Conservation (phyloP, 129 eudicot genomes). For the Chrysanthemum lavandulifolium region DNA sequence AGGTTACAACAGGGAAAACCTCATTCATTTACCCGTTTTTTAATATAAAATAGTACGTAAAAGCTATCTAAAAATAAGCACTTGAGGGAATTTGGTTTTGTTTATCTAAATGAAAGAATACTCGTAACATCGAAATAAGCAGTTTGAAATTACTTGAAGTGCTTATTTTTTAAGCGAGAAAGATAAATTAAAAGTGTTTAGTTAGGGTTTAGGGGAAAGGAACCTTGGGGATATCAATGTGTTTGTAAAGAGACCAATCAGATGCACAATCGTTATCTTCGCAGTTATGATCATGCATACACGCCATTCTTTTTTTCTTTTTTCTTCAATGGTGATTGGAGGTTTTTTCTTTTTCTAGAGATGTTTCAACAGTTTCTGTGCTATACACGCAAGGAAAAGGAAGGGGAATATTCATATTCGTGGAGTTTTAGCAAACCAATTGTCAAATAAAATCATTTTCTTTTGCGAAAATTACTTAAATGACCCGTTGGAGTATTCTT, state of each 20-base stretch:
- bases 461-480: too few species aligned
- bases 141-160: neutral
- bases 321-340: neutral
- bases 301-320: slow-evolving; percentile 49
- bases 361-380: neutral
- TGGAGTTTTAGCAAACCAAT: too few species aligned
- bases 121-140: too few species aligned
- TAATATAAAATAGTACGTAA: too few species aligned
- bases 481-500: too few species aligned
- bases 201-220: slow-evolving; percentile 15
- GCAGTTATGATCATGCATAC: slow-evolving; percentile 96
- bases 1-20: too few species aligned
- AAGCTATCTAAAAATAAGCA: too few species aligned
- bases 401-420: too few species aligned
- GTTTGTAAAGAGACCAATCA: slow-evolving; percentile 94
- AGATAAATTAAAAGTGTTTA: neutral
- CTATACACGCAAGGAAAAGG: neutral
- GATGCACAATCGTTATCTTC: slow-evolving; percentile 94
- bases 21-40: too few species aligned
- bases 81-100: too few species aligned
- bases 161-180: neutral
- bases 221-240: slow-evolving; percentile 90
- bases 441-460: too few species aligned
- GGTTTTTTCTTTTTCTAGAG: neutral
- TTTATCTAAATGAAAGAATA: too few species aligned